phyloP scores from a whole-genome alignment of 768 basidiomycete species.

The Mycena indigotica region DNA sequence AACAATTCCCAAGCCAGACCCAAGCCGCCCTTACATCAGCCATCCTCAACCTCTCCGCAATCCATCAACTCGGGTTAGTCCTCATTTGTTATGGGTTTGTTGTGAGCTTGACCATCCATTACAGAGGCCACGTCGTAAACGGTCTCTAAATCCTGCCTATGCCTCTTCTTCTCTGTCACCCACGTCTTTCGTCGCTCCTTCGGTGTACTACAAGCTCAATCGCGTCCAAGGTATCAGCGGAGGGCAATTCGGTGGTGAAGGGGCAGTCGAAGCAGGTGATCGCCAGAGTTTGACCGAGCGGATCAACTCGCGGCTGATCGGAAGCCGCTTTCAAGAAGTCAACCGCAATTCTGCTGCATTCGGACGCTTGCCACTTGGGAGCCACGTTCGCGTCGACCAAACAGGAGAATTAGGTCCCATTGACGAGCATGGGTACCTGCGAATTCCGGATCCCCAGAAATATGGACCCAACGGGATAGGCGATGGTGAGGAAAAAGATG shows the following conservation, averaged over 20 bases:
- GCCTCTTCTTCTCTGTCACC: conserved; percentile 72
- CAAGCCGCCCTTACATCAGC: conserved; percentile 63
- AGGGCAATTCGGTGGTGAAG: conserved; percentile 48
- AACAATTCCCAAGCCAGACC: conserved; percentile 37
- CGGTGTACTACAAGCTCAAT: conserved; percentile 76
- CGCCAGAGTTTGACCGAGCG: conserved; percentile 54
- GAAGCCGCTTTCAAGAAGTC: conserved; percentile 74
- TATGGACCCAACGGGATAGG: conserved; percentile 55
- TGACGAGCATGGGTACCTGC: conserved; percentile 36
- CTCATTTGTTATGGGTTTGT: not conserved
- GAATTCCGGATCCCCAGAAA: conserved; percentile 54
- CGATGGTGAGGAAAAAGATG: conserved; percentile 38
- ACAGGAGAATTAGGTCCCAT: conserved; percentile 49
- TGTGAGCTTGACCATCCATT: not conserved
- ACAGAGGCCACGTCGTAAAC: conserved; percentile 44
- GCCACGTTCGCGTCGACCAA: conserved; percentile 55
- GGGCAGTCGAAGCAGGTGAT: conserved; percentile 26
- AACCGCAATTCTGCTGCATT: conserved; percentile 59
- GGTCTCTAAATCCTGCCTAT: conserved; percentile 62
- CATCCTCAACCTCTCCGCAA: conserved; percentile 62
- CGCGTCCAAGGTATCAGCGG: conserved; percentile 61
- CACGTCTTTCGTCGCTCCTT: conserved; percentile 78
- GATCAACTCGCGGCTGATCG: conserved; percentile 62
- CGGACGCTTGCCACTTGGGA: conserved; percentile 63
- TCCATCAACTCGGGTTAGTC: conserved; percentile 31